Base-by-base conservation (phyloP, 768 basidiomycete genomes). In the Kwoniella newhampshirensis region DNA sequence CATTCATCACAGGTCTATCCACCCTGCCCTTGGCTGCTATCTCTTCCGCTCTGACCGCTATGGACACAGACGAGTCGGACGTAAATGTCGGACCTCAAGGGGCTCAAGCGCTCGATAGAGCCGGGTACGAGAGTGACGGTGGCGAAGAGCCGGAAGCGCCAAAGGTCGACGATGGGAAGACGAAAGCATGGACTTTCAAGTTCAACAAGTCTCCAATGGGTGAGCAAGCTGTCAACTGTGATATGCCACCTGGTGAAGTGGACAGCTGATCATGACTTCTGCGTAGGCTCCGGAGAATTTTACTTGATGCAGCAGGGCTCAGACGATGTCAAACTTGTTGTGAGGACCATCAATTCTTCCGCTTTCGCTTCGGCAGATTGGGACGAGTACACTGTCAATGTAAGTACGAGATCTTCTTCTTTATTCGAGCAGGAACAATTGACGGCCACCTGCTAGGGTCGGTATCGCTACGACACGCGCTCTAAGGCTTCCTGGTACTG, bases 401-500 rank as follows among this genome's bases (percentile, higher is more conserved):
- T 73, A 37, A 64, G 68, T 7, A 25, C 23, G 11, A 20, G 11
- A 41, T 47, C 26, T 15, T 5, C 48, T 1, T 4, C n/a, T 41
- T 26, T 11, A 35, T 12, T 4, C 42, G 2, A 43, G 47, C 15
- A 8, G 26, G 15, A 23, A n/a, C 27, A 20, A 43, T n/a, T 26
- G 36, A 13, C 13, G 39, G 20, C 9, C 41, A 28, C 51, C 47
- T 30, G 21, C 28, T 47, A 74, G 71, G 70, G 75, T 12, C 56
- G 60, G 35, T 76, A 76, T 58, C 56, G 62, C 17, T 78, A 78
- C 64, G 70, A 72, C 58, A 76, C 72, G 45, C 75, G 72, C 48
- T 73, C 70, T 39, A 75, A 74, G 60, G 77, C 77, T 3, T 75
- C 73, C 23, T 77, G 75, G 77, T 73, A 75, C 59, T 76, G 75